Conservation (phyloP, 257 asterid genomes). For the Nicotiana knightiana region DNA sequence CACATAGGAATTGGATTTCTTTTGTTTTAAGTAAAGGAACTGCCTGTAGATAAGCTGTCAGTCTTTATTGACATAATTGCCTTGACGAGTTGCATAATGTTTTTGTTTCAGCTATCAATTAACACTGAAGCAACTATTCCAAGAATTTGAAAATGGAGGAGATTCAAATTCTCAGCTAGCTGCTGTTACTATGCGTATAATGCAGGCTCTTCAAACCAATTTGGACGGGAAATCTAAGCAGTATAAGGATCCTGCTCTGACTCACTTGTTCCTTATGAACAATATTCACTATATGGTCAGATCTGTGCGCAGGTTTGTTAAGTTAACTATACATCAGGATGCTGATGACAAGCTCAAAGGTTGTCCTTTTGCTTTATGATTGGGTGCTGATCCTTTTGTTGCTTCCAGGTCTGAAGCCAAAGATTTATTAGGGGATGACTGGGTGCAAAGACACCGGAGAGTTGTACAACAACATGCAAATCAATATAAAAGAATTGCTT, state of each 20-base stretch:
- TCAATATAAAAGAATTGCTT: conserved; percentile 89
- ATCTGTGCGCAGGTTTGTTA: conserved; percentile 88
- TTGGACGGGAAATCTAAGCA: conserved; percentile 99
- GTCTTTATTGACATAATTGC: not conserved
- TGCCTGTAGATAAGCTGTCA: not conserved
- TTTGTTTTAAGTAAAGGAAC: not conserved
- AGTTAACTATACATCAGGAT: not conserved
- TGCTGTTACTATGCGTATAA: conserved; percentile 89
- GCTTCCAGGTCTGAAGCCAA: conserved; percentile 91
- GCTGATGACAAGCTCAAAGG: not conserved
- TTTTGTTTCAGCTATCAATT: conserved; percentile 69
- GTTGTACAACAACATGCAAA: conserved; percentile 95
- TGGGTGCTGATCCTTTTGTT: not conserved
- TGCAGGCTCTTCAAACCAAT: conserved; percentile 97
- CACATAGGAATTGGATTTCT: too few species aligned
- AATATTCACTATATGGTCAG: conserved; percentile 99
- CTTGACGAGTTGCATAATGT: not conserved
- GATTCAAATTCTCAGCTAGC: conserved; percentile 80
- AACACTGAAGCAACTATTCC: conserved; percentile 91
- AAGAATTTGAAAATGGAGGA: conserved; percentile 65
- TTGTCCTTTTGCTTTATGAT: not conserved
- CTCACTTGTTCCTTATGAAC: conserved; percentile 93
- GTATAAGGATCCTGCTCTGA: conserved; percentile 76
- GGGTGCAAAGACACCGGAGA: conserved; percentile 99
- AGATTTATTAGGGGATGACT: conserved; percentile 94